Conservation (phyloP, 2,329 filamentous ascomycete species). For the Xylaria sp. region DNA sequence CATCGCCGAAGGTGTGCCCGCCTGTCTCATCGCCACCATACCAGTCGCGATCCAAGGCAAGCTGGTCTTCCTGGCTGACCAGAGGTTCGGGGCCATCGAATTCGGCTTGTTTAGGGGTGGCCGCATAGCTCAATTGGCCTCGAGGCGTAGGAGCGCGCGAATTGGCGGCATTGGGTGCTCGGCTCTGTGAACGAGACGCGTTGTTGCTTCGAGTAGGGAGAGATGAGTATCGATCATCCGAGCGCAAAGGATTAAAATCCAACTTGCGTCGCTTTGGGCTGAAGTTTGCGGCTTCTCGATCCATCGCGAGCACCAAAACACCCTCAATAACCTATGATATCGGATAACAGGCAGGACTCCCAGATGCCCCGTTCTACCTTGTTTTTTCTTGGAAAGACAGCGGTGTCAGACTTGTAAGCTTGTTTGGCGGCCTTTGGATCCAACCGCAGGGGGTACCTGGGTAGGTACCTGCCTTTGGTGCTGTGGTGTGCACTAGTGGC, state of each 20-base stretch:
- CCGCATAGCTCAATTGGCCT: slow-evolving; percentile 39
- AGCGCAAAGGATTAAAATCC: slow-evolving; percentile 60
- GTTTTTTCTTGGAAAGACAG: neutral
- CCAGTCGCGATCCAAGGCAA: slow-evolving; percentile 87
- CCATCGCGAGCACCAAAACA: slow-evolving; percentile 31
- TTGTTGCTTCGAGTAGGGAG: slow-evolving; percentile 53
- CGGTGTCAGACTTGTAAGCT: neutral
- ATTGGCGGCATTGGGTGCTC: slow-evolving; percentile 37
- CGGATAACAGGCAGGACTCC: too few relatives aligned
- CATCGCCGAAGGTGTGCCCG: slow-evolving; percentile 83
- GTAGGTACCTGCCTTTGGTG: too few relatives aligned
- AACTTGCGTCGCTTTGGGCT: slow-evolving; percentile 71
- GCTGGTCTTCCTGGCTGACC: slow-evolving; percentile 70
- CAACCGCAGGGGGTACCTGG: neutral
- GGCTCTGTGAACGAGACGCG: slow-evolving; percentile 46
- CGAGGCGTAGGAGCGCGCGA: slow-evolving; percentile 40
- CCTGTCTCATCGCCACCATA: slow-evolving; percentile 86
- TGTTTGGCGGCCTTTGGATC: neutral
- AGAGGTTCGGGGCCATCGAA: slow-evolving; percentile 68
- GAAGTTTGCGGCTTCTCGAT: slow-evolving; percentile 41
- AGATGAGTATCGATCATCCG: slow-evolving; percentile 62
- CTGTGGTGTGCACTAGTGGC: too few relatives aligned
- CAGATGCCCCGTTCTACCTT: too few relatives aligned
- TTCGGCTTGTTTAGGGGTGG: slow-evolving; percentile 58
- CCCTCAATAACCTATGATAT: neutral